Conservation (phyloP, 768 basidiomycete genomes). For the Termitomyces sp. region DNA sequence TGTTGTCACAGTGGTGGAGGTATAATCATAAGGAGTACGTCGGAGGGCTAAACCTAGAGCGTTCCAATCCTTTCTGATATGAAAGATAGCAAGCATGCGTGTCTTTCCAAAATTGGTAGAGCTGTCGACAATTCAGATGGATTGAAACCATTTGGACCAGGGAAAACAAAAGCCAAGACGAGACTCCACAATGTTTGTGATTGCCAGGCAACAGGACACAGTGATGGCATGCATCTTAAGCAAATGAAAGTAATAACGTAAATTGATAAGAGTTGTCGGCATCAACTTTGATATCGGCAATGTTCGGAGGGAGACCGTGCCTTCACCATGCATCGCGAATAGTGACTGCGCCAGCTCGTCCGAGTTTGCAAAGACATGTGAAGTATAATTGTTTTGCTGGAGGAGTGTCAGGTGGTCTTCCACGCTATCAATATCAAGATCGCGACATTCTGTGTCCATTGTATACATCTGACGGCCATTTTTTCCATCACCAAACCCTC, state of each 20-base stretch:
- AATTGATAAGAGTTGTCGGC: background rate
- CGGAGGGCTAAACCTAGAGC: background rate
- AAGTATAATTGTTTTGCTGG: background rate
- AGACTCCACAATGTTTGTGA: background rate
- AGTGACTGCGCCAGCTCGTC: background rate
- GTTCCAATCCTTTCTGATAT: background rate
- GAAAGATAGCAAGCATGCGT: background rate
- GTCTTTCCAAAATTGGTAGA: background rate
- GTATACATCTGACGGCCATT: conserved; percentile 2
- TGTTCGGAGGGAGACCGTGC: background rate
- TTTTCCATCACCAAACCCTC: background rate
- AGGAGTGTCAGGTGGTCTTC: background rate
- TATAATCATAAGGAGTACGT: background rate
- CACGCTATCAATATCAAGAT: conserved; percentile 11
- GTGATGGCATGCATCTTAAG: background rate
- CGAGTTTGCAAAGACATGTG: background rate
- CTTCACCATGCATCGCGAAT: background rate
- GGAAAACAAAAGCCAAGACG: background rate
- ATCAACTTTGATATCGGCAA: background rate
- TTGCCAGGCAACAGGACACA: background rate
- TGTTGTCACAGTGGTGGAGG: background rate
- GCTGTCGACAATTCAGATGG: background rate
- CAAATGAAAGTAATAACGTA: background rate
- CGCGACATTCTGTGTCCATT: conserved; percentile 5
- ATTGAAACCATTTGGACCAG: background rate